Conservation (phyloP, 2,329 filamentous ascomycete species). For the Ceratocystis huliohia region DNA sequence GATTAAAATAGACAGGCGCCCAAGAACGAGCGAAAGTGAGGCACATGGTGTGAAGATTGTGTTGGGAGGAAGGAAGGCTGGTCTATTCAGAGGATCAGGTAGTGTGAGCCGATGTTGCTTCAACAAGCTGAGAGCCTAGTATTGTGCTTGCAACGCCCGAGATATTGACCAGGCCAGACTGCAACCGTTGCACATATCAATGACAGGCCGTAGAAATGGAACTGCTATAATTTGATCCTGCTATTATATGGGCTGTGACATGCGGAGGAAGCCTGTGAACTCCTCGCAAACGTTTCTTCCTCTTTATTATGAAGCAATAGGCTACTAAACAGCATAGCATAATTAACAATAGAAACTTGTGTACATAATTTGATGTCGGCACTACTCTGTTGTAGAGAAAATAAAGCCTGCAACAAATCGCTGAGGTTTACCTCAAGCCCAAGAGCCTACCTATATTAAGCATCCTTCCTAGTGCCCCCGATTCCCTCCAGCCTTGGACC, state of each 20-base stretch:
- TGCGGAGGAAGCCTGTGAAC: background rate
- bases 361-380: background rate
- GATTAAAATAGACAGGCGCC: constrained; percentile 8
- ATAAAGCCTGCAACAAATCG: background rate
- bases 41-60: background rate
- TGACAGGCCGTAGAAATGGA: constrained; percentile 1
- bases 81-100: background rate
- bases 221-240: background rate
- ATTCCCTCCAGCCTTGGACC: background rate
- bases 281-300: background rate
- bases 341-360: background rate
- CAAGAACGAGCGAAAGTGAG: background rate
- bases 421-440: background rate
- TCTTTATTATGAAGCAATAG: background rate
- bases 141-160: background rate
- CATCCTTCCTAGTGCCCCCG: background rate
- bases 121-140: background rate
- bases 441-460: constrained; percentile 4
- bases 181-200: background rate
- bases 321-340: background rate
- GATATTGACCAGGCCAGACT: background rate
- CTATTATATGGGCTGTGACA: background rate
- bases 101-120: background rate
- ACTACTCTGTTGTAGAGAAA: background rate
- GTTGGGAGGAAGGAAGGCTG: background rate